Evolutionary conservation across 2,329 filamentous ascomycete genomes (phyloP).

Genomic region (Colletotrichum musicola): DNA sequence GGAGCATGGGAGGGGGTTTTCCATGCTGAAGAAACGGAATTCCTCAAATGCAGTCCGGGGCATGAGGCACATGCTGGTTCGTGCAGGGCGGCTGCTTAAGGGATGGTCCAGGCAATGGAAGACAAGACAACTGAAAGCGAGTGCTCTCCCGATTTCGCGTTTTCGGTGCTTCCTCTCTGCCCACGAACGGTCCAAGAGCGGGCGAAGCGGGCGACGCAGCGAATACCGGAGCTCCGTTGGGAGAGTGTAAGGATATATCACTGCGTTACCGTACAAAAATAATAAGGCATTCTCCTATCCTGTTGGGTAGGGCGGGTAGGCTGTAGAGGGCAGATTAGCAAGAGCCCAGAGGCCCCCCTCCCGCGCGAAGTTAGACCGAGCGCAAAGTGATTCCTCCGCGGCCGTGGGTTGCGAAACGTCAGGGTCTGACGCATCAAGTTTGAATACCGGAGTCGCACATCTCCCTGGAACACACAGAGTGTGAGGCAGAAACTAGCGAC

Average conservation of each 20-base stretch:
- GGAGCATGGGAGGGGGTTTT: constrained; percentile 26
- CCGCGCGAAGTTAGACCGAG: constrained; percentile 38
- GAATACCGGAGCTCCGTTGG: constrained; percentile 36
- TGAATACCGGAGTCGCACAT: constrained; percentile 40
- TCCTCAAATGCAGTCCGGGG: constrained; percentile 28
- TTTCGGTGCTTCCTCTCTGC: neutral
- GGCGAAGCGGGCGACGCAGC: constrained; percentile 30
- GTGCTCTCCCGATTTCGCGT: neutral
- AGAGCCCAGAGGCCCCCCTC: constrained; percentile 3
- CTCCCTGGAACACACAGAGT: constrained; percentile 40
- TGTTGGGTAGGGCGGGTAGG: neutral
- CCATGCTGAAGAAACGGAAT: constrained; percentile 31
- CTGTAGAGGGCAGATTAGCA: constrained; percentile 15
- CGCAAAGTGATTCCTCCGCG: constrained; percentile 35
- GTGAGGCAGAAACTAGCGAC: constrained; percentile 37
- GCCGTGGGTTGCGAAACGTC: constrained; percentile 37
- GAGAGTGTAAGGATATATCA: constrained; percentile 20
- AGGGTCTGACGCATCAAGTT: constrained; percentile 39
- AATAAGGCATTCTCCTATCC: constrained; percentile 8
- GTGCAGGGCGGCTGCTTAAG: constrained; percentile 27
- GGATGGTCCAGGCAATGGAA: neutral
- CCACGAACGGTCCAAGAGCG: constrained; percentile 21
- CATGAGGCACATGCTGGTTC: constrained; percentile 28
- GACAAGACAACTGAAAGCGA: neutral
- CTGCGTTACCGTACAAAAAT: constrained; percentile 17